A percentile compares a stretch with the other conserved stretches of the same genome.
phyloP scores from a whole-genome alignment of 345 rosid species.

The Eucalyptus tenuipes region DNA sequence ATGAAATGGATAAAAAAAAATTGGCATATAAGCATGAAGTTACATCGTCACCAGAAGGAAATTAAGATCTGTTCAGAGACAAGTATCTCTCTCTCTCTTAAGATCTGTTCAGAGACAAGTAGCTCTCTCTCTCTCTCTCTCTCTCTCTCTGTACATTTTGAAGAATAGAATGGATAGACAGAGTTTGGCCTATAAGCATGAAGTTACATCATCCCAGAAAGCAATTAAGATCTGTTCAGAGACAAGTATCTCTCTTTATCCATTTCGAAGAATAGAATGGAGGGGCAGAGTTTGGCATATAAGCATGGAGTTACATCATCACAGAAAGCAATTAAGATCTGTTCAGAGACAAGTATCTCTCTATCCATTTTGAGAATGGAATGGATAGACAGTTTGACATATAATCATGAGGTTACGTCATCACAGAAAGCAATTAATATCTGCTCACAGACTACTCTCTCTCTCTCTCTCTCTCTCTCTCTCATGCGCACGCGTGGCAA shows the following conservation, averaged over 20 bases:
- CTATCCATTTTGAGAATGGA: background rate
- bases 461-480: too few relatives aligned
- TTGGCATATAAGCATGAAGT: background rate
- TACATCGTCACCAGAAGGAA: background rate
- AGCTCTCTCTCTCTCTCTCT: too few relatives aligned
- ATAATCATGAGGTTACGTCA: rapidly evolving
- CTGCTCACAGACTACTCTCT: too few relatives aligned
- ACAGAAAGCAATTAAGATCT: background rate
- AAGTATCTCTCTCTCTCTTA: too few relatives aligned
- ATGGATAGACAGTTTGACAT: background rate
- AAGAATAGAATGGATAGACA: background rate
- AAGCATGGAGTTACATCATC: background rate
- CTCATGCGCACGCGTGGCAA: too few relatives aligned
- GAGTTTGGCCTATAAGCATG: background rate
- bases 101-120: too few relatives aligned
- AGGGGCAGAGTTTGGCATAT: background rate
- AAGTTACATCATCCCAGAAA: background rate
- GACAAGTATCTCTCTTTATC: background rate
- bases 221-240: background rate
- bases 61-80: background rate
- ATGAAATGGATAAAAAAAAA: background rate
- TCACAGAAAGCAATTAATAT: too few relatives aligned
- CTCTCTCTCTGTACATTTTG: background rate
- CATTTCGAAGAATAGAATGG: background rate
- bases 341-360: background rate